Evolutionary conservation across 1,284 basidiomycete species (phyloP).

Genomic region (Cryptococcus neoformans): DNA sequence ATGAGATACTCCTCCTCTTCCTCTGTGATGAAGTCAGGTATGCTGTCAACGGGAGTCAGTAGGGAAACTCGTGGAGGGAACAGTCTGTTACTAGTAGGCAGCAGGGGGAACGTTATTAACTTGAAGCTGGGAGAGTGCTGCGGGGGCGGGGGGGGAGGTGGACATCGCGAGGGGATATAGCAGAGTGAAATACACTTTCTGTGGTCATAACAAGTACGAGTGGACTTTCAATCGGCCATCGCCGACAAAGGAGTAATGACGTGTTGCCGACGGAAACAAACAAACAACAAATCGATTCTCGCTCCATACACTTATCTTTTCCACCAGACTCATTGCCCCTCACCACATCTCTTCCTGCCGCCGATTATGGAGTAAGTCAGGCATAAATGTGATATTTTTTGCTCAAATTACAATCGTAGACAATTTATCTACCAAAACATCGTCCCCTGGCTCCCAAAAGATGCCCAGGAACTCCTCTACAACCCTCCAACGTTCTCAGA

Average conservation of each 20-base stretch:
- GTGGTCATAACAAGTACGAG: too few relatives aligned
- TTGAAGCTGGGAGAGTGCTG: constrained; percentile 16
- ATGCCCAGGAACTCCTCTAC: constrained; percentile 25
- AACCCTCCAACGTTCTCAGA: constrained; percentile 35
- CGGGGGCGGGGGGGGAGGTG: constrained; percentile 3
- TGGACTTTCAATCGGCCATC: too few relatives aligned
- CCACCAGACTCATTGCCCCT: too few relatives aligned
- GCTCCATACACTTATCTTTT: too few relatives aligned
- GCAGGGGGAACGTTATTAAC: constrained; percentile 28
- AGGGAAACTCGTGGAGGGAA: background rate
- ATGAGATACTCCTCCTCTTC: constrained; percentile 76
- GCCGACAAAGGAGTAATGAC: too few relatives aligned
- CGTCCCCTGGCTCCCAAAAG: constrained; percentile 29
- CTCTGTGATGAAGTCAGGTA: constrained; percentile 73
- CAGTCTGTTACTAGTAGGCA: constrained; percentile 29
- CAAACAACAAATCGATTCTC: too few relatives aligned
- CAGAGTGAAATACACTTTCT: too few relatives aligned
- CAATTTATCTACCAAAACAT: constrained; percentile 18
- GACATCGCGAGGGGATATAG: background rate
- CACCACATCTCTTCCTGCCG: too few relatives aligned
- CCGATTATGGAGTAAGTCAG: too few relatives aligned
- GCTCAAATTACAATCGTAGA: constrained; percentile 5
- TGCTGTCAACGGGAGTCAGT: constrained; percentile 51
- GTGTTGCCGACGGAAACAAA: too few relatives aligned
- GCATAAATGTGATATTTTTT: background rate